These are phyloP conservation scores for Ricinus communis DNA, from an alignment of 345 rosid genomes.

Conservation along the genomic window DNA sequence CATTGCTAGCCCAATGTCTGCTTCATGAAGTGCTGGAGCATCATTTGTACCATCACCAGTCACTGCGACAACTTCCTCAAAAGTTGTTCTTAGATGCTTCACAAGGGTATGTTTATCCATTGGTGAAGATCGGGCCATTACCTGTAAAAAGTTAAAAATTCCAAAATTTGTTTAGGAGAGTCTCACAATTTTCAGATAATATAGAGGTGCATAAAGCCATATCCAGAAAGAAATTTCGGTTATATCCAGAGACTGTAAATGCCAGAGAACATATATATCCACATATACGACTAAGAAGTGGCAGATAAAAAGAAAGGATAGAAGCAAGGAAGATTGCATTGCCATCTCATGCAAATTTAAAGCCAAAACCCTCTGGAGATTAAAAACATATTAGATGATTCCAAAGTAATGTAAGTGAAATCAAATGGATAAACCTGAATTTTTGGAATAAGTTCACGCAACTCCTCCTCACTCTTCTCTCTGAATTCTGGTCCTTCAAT, in stretches of 20 bases:
- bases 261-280: neutral
- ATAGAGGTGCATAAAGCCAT: neutral
- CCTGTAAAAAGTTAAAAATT: slow-evolving; percentile 28
- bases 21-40: slow-evolving; percentile 68
- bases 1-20: slow-evolving; percentile 71
- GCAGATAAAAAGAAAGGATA: neutral
- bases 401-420: neutral
- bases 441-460: slow-evolving; percentile 69
- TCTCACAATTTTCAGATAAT: neutral
- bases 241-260: slow-evolving; percentile 3
- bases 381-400: neutral
- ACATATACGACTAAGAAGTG: neutral
- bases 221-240: slow-evolving; percentile 1
- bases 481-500: slow-evolving; percentile 35
- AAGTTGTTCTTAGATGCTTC: slow-evolving; percentile 21
- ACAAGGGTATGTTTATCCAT: slow-evolving; percentile 35
- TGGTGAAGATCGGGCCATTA: slow-evolving; percentile 38
- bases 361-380: neutral
- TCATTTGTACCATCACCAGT: slow-evolving; percentile 72
- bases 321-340: neutral
- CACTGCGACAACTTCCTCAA: slow-evolving; percentile 68
- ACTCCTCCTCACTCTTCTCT: slow-evolving; percentile 26
- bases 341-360: neutral
- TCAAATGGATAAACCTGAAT: slow-evolving; percentile 60
- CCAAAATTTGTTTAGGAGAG: neutral